Conservation (phyloP, 495 filamentous ascomycete species). For the Penicillium macrosclerotiorum region DNA sequence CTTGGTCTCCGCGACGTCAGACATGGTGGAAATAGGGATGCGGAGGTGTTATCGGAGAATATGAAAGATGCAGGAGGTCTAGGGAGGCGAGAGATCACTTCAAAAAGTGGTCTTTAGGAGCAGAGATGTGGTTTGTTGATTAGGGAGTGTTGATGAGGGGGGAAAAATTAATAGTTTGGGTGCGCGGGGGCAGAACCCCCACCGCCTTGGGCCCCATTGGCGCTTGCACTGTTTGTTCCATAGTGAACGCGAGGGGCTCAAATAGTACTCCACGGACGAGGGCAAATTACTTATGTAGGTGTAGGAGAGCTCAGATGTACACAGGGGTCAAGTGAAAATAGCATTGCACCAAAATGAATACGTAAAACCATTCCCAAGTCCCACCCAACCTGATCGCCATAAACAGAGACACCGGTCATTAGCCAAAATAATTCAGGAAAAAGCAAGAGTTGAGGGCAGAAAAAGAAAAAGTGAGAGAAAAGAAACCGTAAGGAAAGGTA, state of each 20-base stretch:
- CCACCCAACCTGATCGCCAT: constrained; percentile 24
- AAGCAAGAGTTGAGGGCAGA: constrained; percentile 8
- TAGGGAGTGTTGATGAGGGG: constrained; percentile 26
- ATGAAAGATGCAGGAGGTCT: neutral
- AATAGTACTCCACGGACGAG: too few relatives aligned
- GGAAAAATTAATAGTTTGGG: constrained; percentile 32
- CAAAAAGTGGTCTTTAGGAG: constrained; percentile 13
- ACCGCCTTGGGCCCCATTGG: constrained; percentile 20
- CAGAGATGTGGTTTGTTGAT: constrained; percentile 28
- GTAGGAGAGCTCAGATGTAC: too few relatives aligned
- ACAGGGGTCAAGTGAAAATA: too few relatives aligned
- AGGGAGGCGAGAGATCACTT: constrained; percentile 1
- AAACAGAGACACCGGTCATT: constrained; percentile 19
- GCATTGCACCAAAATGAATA: constrained; percentile 16
- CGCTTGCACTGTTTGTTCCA: neutral
- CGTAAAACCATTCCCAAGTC: constrained; percentile 6
- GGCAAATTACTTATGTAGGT: too few relatives aligned
- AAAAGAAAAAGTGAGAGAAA: constrained; percentile 8
- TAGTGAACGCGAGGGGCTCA: constrained; percentile 18
- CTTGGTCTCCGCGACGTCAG: constrained; percentile 48
- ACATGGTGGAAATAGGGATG: constrained; percentile 34
- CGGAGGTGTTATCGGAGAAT: neutral
- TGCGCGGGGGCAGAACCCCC: constrained; percentile 19
- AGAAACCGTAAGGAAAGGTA: neutral
- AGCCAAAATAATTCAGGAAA: constrained; percentile 9